Evolutionary conservation across 495 filamentous ascomycete genomes (phyloP).

Genomic region (Neurospora discreta): DNA sequence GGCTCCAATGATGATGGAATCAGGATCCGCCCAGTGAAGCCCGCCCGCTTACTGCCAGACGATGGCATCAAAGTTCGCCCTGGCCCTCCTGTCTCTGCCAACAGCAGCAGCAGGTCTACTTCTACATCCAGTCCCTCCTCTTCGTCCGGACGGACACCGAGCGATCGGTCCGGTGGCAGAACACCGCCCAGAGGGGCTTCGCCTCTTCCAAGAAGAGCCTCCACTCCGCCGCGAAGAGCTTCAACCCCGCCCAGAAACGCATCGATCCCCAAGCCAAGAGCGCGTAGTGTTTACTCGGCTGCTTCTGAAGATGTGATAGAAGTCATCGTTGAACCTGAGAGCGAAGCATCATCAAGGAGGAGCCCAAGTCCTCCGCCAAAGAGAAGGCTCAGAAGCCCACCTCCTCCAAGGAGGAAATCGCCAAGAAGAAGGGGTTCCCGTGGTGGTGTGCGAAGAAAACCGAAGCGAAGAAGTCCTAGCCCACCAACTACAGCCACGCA

Average conservation of each 20-base stretch:
- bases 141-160: slow-evolving; percentile 17
- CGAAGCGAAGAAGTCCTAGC: slow-evolving; percentile 2
- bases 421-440: slow-evolving; percentile 13
- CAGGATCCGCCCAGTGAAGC: slow-evolving; percentile 28
- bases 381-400: not conserved
- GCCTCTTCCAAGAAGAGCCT: not conserved
- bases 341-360: slow-evolving; percentile 10
- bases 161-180: not conserved
- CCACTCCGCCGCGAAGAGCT: slow-evolving; percentile 9
- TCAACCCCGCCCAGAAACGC: not conserved
- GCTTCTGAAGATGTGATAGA: slow-evolving; percentile 41
- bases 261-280: slow-evolving; percentile 14
- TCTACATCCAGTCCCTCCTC: slow-evolving; percentile 17
- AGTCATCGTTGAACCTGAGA: slow-evolving; percentile 23
- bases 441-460: slow-evolving; percentile 6
- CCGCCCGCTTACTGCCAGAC: slow-evolving; percentile 9
- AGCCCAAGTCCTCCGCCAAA: not conserved
- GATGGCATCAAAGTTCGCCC: slow-evolving; percentile 18
- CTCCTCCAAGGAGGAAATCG: slow-evolving; percentile 11
- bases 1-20: slow-evolving; percentile 16
- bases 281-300: slow-evolving; percentile 2
- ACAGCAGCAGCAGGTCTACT: slow-evolving; percentile 15
- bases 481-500: slow-evolving; percentile 6
- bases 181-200: not conserved
- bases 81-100: not conserved